phyloP scores from a whole-genome alignment of 805 yeast genomes.

The Kazachstania martiniae region DNA sequence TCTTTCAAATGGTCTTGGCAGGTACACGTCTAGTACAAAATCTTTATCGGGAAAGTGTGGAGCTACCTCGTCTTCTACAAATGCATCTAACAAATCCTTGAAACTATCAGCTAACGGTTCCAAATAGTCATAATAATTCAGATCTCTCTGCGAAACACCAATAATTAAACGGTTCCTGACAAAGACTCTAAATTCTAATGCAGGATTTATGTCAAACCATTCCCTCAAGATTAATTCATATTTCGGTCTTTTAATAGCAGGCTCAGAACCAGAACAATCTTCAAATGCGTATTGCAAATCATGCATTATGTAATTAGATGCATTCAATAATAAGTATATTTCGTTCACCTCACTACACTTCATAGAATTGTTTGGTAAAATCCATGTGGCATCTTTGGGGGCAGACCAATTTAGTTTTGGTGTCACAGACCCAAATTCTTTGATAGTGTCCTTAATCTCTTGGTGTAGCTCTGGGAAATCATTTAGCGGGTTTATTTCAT shows the following conservation, averaged over 20 bases:
- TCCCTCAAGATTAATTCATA: conserved; percentile 67
- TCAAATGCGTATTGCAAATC: conserved; percentile 70
- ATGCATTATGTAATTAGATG: conserved; percentile 80
- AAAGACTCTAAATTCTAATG: conserved; percentile 84
- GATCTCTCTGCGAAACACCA: conserved; percentile 78
- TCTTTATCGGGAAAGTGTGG: conserved; percentile 42
- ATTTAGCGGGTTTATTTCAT: conserved; percentile 32
- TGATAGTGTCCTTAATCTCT: conserved; percentile 36
- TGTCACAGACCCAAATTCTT: conserved; percentile 47
- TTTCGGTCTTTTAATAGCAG: conserved; percentile 18
- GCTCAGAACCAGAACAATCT: conserved; percentile 30
- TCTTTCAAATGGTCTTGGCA: conserved; percentile 61
- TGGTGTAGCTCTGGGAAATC: conserved; percentile 53
- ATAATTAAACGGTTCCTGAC: conserved; percentile 52
- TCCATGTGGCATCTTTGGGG: conserved; percentile 93
- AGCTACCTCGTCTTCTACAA: conserved; percentile 40
- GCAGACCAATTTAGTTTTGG: conserved; percentile 97
- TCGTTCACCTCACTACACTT: conserved; percentile 65
- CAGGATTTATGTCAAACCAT: conserved; percentile 80
- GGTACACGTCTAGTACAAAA: conserved; percentile 70
- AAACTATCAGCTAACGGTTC: conserved; percentile 40
- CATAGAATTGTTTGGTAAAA: conserved; percentile 64
- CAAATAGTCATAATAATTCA: conserved; percentile 70
- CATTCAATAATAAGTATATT: conserved; percentile 66
- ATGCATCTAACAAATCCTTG: conserved; percentile 37